These are phyloP conservation scores for Trypanosoma vivax DNA, from an alignment of 208 protist species.

Conservation along the genomic window DNA sequence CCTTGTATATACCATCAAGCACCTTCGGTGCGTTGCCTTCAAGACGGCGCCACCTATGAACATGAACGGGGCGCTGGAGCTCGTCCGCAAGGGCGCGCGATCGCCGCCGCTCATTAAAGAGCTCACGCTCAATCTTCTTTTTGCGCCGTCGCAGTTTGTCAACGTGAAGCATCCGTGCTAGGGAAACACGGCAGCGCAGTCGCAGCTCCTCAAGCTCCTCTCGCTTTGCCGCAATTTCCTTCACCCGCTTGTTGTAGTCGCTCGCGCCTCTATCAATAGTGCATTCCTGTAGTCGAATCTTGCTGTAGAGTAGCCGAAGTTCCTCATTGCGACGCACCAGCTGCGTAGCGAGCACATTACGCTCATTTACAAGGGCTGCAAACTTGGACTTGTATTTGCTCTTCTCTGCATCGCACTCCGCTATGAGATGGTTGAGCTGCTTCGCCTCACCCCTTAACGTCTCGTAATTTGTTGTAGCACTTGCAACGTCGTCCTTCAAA, in stretches of 20 bases:
- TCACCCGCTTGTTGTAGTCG: slow-evolving; percentile 89
- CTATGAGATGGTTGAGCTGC: slow-evolving; percentile 93
- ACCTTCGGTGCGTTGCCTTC: slow-evolving; percentile 93
- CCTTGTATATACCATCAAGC: slow-evolving; percentile 95
- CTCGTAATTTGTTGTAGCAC: slow-evolving; percentile 41
- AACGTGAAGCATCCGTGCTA: slow-evolving; percentile 74
- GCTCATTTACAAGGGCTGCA: slow-evolving; percentile 91
- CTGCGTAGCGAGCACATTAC: slow-evolving; percentile 95
- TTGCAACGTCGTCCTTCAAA: slow-evolving; percentile 54
- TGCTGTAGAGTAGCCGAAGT: slow-evolving; percentile 95
- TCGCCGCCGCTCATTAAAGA: slow-evolving; percentile 88
- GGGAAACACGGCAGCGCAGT: slow-evolving; percentile 80
- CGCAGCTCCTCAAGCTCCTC: slow-evolving; percentile 90
- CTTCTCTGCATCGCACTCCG: slow-evolving; percentile 89
- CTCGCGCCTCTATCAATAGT: slow-evolving; percentile 91
- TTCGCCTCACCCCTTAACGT: slow-evolving; percentile 78
- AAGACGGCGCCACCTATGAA: slow-evolving; percentile 96
- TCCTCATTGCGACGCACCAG: slow-evolving; percentile 97
- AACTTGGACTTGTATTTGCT: slow-evolving; percentile 90
- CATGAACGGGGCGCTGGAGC: slow-evolving; percentile 96
- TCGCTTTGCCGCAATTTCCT: slow-evolving; percentile 86
- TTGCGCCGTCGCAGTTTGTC: slow-evolving; percentile 88
- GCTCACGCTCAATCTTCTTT: slow-evolving; percentile 77
- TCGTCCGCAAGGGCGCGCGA: slow-evolving; percentile 94
- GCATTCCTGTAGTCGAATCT: slow-evolving; percentile 95